Conservation (phyloP, 78 protist genomes). For the Dictyostelium firmibasis region DNA sequence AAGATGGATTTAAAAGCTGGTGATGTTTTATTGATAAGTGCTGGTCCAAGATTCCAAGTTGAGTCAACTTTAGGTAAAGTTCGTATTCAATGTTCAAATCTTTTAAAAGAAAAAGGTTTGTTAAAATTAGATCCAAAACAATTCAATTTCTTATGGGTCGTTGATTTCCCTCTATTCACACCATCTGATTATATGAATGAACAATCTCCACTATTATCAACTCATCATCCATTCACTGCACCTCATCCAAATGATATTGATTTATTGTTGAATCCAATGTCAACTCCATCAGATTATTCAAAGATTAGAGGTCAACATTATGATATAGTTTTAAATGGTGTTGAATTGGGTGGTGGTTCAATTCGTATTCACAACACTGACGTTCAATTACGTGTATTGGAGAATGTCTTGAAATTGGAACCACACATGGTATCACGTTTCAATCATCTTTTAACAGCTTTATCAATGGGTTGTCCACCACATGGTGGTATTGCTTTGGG, state of each 20-base stretch:
- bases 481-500: constrained; percentile 92
- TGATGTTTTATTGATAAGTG: constrained; percentile 60
- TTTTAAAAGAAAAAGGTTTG: constrained; percentile 20
- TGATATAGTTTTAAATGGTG: constrained; percentile 93
- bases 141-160: constrained; percentile 91
- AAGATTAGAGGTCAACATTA: constrained; percentile 84
- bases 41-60: constrained; percentile 60
- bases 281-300: neutral
- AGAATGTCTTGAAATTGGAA: neutral
- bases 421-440: constrained; percentile 50
- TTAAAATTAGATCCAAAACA: constrained; percentile 52
- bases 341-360: constrained; percentile 95
- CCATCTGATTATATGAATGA: constrained; percentile 47
- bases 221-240: constrained; percentile 95
- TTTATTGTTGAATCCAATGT: neutral
- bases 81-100: constrained; percentile 9
- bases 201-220: constrained; percentile 7
- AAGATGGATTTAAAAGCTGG: neutral
- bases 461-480: constrained; percentile 83
- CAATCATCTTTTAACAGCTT: constrained; percentile 75
- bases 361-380: constrained; percentile 88
- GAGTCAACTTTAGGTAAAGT: constrained; percentile 48
- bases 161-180: constrained; percentile 92
- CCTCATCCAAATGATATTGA: constrained; percentile 86
- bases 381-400: constrained; percentile 79